These are phyloP conservation scores for Rhodotorula sp. DNA, from an alignment of 1,284 basidiomycete species.

Conservation along the genomic window DNA sequence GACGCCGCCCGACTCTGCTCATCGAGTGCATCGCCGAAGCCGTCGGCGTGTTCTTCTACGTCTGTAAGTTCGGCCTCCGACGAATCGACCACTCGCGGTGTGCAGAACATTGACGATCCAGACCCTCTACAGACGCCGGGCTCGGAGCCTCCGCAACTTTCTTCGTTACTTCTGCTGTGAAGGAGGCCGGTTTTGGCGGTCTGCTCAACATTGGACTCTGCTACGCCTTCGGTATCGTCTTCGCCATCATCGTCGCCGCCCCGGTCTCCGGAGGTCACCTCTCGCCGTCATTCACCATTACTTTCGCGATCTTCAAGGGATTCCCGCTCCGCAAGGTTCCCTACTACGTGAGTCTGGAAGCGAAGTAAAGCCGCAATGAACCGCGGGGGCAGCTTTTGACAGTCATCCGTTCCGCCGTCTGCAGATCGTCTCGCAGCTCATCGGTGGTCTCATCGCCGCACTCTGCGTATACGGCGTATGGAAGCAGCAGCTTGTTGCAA, in stretches of 20 bases:
- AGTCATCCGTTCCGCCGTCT: too few species aligned
- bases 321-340: conserved; percentile 79
- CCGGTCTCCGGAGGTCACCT: conserved; percentile 42
- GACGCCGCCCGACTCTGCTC: conserved; percentile 32
- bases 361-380: too few species aligned
- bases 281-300: conserved; percentile 41
- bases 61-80: not conserved
- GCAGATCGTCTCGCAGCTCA: conserved; percentile 61
- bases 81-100: too few species aligned
- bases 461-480: conserved; percentile 72
- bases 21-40: conserved; percentile 38
- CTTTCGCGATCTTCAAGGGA: conserved; percentile 45
- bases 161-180: conserved; percentile 26
- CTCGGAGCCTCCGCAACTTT: conserved; percentile 32
- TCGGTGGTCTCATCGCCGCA: conserved; percentile 68
- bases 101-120: too few species aligned
- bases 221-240: conserved; percentile 40
- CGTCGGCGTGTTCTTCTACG: conserved; percentile 33
- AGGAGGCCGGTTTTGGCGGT: conserved; percentile 31
- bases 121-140: conserved; percentile 4
- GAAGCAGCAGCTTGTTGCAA: conserved; percentile 63
- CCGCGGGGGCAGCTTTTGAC: too few species aligned
- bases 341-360: conserved; percentile 52
- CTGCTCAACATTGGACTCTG: conserved; percentile 32
- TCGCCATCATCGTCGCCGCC: conserved; percentile 39